phyloP scores from a whole-genome alignment of 2,329 filamentous ascomycete genomes.

The Fusarium begoniae region DNA sequence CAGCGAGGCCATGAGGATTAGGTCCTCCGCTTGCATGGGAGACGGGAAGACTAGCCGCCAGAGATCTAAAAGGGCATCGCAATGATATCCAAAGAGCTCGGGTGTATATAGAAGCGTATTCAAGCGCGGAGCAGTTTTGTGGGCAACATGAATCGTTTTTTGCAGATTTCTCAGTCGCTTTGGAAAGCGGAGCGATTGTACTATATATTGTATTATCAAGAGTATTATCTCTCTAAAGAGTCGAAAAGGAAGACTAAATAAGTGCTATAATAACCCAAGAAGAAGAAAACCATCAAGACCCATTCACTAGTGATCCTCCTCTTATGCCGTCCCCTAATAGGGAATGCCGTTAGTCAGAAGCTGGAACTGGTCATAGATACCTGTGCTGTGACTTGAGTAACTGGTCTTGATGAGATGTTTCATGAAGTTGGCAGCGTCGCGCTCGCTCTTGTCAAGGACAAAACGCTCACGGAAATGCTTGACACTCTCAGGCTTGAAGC shows the following conservation, averaged over 20 bases:
- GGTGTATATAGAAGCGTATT: not conserved
- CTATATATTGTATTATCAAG: constrained; percentile 25
- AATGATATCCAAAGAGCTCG: not conserved
- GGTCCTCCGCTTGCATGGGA: not conserved
- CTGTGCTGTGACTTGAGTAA: constrained; percentile 89
- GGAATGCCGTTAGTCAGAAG: constrained; percentile 96
- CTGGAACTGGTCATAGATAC: constrained; percentile 98
- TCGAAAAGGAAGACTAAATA: not conserved
- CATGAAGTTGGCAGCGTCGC: constrained; percentile 96
- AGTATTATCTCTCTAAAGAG: not conserved
- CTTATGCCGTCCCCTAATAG: constrained; percentile 63
- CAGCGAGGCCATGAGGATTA: not conserved
- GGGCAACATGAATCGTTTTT: not conserved
- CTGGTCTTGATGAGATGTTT: constrained; percentile 88
- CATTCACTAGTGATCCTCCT: not conserved
- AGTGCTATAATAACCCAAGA: not conserved
- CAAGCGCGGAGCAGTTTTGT: not conserved
- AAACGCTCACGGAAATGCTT: constrained; percentile 93
- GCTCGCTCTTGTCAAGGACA: constrained; percentile 88
- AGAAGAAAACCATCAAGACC: not conserved
- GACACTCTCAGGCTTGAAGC: constrained; percentile 96
- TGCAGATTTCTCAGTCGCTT: not conserved
- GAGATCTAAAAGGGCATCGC: not conserved
- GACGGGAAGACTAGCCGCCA: not conserved
- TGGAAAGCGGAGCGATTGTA: constrained; percentile 2